Evolutionary conservation across 192 early-diverging fungal species (phyloP).

Genomic region (Coemansia asiatica): DNA sequence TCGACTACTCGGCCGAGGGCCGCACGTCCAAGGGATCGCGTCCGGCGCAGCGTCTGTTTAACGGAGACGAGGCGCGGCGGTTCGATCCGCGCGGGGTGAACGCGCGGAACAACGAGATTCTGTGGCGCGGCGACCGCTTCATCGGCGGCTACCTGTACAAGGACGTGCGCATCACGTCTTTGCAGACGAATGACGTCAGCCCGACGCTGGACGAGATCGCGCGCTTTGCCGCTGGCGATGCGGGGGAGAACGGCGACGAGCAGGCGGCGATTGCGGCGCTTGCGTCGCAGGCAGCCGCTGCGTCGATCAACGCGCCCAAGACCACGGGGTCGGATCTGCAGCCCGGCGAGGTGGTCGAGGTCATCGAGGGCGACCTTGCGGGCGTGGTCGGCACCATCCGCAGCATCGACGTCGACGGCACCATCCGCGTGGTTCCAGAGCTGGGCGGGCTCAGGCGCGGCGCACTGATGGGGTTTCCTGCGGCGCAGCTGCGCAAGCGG

Average conservation of each 20-base stretch:
- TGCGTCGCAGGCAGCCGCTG: constrained; percentile 57
- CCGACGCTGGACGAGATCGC: constrained; percentile 93
- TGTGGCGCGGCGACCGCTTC: constrained; percentile 63
- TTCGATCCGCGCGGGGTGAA: constrained; percentile 61
- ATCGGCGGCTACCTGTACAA: constrained; percentile 83
- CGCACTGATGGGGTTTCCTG: constrained; percentile 57
- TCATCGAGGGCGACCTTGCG: constrained; percentile 79
- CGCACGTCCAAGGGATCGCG: constrained; percentile 50
- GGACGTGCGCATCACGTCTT: constrained; percentile 66
- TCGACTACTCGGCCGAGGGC: constrained; percentile 58
- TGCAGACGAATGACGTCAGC: constrained; percentile 71
- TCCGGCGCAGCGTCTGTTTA: constrained; percentile 78
- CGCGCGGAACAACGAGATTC: constrained; percentile 60
- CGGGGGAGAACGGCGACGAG: constrained; percentile 70
- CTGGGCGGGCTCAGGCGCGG: constrained; percentile 58
- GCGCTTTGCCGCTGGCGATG: constrained; percentile 60
- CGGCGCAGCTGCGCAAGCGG: constrained; percentile 81
- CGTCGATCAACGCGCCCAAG: constrained; percentile 16
- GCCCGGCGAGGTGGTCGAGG: constrained; percentile 84
- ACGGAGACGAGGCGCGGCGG: constrained; percentile 44
- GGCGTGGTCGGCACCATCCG: constrained; percentile 75
- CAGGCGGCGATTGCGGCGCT: constrained; percentile 62
- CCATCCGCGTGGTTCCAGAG: constrained; percentile 70
- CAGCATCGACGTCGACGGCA: constrained; percentile 64
- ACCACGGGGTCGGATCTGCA: constrained; percentile 61